Conservation (phyloP, 1,284 basidiomycete genomes). For the Retiboletus flavoniger region DNA sequence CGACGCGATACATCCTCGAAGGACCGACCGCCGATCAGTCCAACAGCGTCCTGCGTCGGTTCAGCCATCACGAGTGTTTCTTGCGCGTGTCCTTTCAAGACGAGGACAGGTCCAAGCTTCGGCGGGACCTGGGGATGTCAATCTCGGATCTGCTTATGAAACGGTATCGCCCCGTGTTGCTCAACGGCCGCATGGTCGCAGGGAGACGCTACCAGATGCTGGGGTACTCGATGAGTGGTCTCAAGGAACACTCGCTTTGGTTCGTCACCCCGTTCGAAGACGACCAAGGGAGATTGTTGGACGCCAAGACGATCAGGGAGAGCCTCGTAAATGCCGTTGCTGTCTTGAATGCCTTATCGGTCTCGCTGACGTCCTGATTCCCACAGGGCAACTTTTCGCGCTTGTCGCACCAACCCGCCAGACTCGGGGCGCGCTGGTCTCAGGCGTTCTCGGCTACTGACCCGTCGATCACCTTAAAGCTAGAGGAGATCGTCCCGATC, state of each 20-base stretch:
- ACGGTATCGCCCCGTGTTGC: conserved; percentile 46
- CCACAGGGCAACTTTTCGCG: conserved; percentile 40
- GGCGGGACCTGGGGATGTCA: conserved; percentile 49
- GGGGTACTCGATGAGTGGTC: conserved; percentile 60
- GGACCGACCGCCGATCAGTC: conserved; percentile 61
- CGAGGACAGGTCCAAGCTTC: conserved; percentile 51
- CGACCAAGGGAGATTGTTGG: conserved; percentile 18
- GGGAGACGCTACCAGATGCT: conserved; percentile 57
- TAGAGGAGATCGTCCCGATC: conserved; percentile 34
- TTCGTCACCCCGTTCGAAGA: conserved; percentile 50
- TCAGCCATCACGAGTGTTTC: conserved; percentile 51
- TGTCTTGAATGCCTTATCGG: not conserved
- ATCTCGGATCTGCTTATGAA: conserved; percentile 42
- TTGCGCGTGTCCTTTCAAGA: conserved; percentile 66
- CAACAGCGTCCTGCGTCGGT: conserved; percentile 58
- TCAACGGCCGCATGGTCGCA: conserved; percentile 49
- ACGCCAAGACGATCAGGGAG: conserved; percentile 34
- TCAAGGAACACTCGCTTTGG: conserved; percentile 60
- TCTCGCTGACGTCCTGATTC: conserved; percentile 4
- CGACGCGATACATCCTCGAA: conserved; percentile 45
- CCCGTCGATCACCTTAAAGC: conserved; percentile 38
- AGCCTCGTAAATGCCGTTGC: conserved; percentile 30
- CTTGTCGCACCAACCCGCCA: conserved; percentile 41
- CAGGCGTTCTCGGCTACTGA: conserved; percentile 54
- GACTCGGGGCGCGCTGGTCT: conserved; percentile 51